These are phyloP conservation scores for Prunus fruticosa DNA, from an alignment of 306 rosid species.

Conservation along the genomic window DNA sequence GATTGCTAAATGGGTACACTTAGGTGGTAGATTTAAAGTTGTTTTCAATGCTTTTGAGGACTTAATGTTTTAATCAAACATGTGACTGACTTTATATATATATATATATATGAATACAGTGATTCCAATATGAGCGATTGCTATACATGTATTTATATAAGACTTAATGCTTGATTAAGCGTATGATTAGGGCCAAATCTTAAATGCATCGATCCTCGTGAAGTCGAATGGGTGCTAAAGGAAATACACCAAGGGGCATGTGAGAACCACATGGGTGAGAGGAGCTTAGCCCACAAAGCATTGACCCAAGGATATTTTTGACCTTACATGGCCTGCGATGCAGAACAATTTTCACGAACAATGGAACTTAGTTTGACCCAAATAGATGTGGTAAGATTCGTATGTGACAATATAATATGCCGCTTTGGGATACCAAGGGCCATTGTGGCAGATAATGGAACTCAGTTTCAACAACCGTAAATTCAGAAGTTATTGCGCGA, in stretches of 20 bases:
- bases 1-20: too few species aligned
- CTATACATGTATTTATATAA: too few species aligned
- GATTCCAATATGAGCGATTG: too few species aligned
- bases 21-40: too few species aligned
- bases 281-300: background rate
- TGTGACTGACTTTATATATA: too few species aligned
- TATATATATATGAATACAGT: too few species aligned
- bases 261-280: background rate
- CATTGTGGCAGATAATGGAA: background rate
- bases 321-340: background rate
- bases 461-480: background rate
- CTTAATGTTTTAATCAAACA: too few species aligned
- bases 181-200: background rate
- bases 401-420: background rate
- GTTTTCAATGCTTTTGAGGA: too few species aligned
- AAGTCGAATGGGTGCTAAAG: background rate
- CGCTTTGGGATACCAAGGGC: background rate
- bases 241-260: background rate
- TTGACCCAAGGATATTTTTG: background rate
- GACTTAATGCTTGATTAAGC: too few species aligned
- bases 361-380: too few species aligned
- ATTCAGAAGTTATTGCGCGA: background rate
- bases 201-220: rapidly evolving
- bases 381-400: background rate
- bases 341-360: too few species aligned